Evolutionary conservation across 179 eudicot species (phyloP), one percentile per base, ranked within the genome.

Genomic region (Carnegiea gigantea): DNA sequence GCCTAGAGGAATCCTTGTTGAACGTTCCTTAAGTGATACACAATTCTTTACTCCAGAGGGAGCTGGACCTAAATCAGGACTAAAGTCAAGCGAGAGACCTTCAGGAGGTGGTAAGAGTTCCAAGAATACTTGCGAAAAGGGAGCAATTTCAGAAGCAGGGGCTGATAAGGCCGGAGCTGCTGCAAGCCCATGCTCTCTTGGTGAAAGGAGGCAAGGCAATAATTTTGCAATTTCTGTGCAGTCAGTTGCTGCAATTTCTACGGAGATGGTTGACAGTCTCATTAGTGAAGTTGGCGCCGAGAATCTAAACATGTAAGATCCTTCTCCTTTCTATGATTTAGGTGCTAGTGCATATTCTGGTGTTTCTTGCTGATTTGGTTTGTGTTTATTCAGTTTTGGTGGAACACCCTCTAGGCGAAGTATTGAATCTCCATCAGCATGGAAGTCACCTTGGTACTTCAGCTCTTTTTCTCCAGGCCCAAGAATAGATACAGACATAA

Each of bases 371-470:
- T 62, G 68, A 62, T 62, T 21, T n/a, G 14, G 10, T 62, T 23
- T 62, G 13, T 9, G 21, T 23, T 67, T 67, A 28, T 77, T 54
- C 75, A 96, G 99, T 70, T 93, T 93, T 80, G 88, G 92, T 14
- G 97, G 89, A 71, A 96, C 98, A 36, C 99, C 98, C 75, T 91
- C 89, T 73, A 95, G 86, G 82, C 84, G 90, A 88, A 93, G 95
- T 87, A 79, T 92, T 57, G 99, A 96, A 79, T 96, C 99, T 82
- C 99, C 99, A 78, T 94, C 99, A 57, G 98, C 95, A 60, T 96
- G 96, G 97, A 96, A 91, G 84, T 96, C 99, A 38, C 99, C 99
- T 70, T 96, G 98, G 99, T 92, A 90, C 85, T 82, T 92, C 24
- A 95, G 90, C 87, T 86, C 92, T 73, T 84, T 92, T 65, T 72